Evolutionary conservation across 1,139 yeast genomes (phyloP).

Genomic region (Magnusiomyces fungicola): DNA sequence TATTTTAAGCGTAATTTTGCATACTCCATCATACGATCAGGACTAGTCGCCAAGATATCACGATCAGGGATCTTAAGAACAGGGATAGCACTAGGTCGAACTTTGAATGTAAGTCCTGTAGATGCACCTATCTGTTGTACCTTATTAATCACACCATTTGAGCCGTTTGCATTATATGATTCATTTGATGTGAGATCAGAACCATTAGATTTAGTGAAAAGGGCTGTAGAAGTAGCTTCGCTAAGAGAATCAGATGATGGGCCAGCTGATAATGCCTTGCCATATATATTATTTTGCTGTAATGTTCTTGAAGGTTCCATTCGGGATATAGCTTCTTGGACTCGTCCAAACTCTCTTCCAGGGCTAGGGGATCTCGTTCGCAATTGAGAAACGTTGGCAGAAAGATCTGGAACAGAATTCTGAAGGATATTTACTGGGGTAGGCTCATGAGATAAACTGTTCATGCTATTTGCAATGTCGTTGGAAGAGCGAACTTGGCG

Average conservation of each 20-base stretch:
- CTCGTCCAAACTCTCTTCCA: slow-evolving; percentile 13
- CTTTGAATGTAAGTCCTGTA: slow-evolving; percentile 1
- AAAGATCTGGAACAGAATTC: not conserved
- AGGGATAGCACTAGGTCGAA: slow-evolving; percentile 9
- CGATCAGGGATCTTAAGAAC: slow-evolving; percentile 8
- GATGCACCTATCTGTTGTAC: not conserved
- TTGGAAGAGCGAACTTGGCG: no score
- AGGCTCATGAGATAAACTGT: no score
- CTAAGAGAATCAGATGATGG: not conserved
- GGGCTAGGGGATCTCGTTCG: slow-evolving; percentile 12
- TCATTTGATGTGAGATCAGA: not conserved
- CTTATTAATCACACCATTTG: not conserved
- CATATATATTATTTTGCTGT: no score
- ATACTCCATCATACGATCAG: slow-evolving; percentile 5
- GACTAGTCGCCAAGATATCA: not conserved
- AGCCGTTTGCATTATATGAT: slow-evolving; percentile 4
- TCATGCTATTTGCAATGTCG: not conserved
- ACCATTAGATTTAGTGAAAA: not conserved
- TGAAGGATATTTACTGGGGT: no score
- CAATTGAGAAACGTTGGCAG: not conserved
- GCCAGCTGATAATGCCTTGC: not conserved
- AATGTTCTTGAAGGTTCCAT: slow-evolving; percentile 7
- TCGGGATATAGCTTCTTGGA: slow-evolving; percentile 15
- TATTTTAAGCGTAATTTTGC: slow-evolving; percentile 3
- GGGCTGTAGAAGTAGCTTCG: no score